These are phyloP conservation scores for Phylloporus sp. DNA, from an alignment of 768 basidiomycete species.

Conservation along the genomic window DNA sequence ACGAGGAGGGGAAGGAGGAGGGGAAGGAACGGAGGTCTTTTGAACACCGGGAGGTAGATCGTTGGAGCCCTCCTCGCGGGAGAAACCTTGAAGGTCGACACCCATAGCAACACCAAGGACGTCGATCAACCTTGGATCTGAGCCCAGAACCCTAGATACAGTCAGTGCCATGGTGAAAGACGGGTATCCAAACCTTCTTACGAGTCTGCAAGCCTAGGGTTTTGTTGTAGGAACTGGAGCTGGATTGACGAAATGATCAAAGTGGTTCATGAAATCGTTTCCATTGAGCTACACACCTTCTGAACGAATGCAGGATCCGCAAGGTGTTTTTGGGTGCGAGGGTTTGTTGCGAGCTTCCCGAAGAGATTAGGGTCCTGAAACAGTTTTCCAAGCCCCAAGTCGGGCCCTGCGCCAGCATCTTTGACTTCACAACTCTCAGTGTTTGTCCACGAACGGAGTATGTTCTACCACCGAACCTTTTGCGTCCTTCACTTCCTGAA, in stretches of 20 bases:
- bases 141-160: conserved; percentile 46
- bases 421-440: conserved; percentile 25
- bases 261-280: not conserved
- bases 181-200: conserved; percentile 24
- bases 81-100: conserved; percentile 84
- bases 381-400: conserved; percentile 64
- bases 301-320: conserved; percentile 80
- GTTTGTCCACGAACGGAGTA: not conserved
- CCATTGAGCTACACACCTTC: conserved; percentile 38
- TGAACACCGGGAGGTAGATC: conserved; percentile 65
- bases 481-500: conserved; percentile 85
- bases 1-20: conserved; percentile 27
- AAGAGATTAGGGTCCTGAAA: conserved; percentile 84
- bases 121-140: conserved; percentile 89
- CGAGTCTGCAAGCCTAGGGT: conserved; percentile 61
- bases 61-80: conserved; percentile 78
- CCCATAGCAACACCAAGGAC: conserved; percentile 92
- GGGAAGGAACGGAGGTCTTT: conserved; percentile 20
- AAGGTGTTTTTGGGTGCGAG: conserved; percentile 79
- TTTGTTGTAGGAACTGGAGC: conserved; percentile 65
- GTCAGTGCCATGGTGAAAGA: conserved; percentile 5
- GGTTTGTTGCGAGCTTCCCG: conserved; percentile 81
- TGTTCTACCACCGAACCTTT: conserved; percentile 48
- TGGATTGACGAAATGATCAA: conserved; percentile 21
- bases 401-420: conserved; percentile 39